Evolutionary conservation across 2,329 filamentous ascomycete genomes (phyloP), one percentile per base, ranked within the genome.

Genomic region (Alternaria arbusti): DNA sequence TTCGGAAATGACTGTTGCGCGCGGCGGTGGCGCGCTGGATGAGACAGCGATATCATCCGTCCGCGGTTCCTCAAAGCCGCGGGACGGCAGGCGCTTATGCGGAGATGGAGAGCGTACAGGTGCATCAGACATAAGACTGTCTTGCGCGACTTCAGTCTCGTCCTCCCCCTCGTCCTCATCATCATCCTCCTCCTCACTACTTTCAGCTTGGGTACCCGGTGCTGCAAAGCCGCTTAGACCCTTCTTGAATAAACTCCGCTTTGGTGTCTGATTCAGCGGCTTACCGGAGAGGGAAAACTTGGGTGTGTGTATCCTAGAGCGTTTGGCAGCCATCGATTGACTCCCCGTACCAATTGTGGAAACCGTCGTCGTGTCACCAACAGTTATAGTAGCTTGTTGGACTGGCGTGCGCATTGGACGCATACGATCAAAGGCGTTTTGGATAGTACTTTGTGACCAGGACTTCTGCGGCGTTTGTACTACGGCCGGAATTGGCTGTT

Each of bases 351-450:
- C 90, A 68, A 93, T 85, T 30, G 88, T 85, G 20, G 89, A 89
- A 0, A 87, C 90, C 6, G 89, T 85, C 0, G 89, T 92, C 49
- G 85, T 86, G 65, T 89, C 85, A 2, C 91, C 92, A 57, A 95
- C 88, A 0, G 90, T 94, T 51, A 95, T 91, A 2, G 90, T 92
- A 20, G 91, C 91, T 55, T 90, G 82, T 70, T 92, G 89, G 26
- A 85, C 81, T 1, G 86, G 85, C 2, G 86, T 81, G 32, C 90
- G 86, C 73, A 88, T 91, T 1, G 86, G 84, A 15, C 88, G 84
- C 87, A 90, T 90, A 17, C 86, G 84, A 74, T 89, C 87, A 69
- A 90, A 90, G 1, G 88, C 88, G 72, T 85, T 88, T 55, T 86
- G 85, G 23, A 90, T 81, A 3, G 79, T 81, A 23, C 75, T 73